Base-by-base conservation (phyloP, 805 yeast species). In the Saccharomyces paradoxus region DNA sequence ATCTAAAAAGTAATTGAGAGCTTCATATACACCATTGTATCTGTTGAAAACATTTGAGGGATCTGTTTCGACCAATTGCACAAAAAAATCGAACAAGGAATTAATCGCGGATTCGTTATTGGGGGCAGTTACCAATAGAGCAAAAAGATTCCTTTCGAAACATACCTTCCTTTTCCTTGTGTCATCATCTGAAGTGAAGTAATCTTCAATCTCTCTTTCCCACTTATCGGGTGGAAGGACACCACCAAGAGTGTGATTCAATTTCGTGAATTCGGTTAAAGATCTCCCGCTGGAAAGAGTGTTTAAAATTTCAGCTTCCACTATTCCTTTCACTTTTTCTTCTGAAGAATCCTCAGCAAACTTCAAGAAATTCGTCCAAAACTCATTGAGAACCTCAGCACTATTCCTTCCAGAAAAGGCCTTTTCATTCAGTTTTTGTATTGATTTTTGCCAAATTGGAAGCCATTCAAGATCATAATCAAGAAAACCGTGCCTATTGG, bases 361-460 rank as follows among this genome's bases (percentile, higher is more conserved):
- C 12, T 59, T 59, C 12, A 70, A 28, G 53, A 66, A 71, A 14
- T 66, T 46, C 1, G 31, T 53, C 65, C 74, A 65, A 29, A 72
- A 68, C 46, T 72, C 69, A 7, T 58, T 54, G 31, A 72, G 62
- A 50, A 69, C 62, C 24, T 66, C 60, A 0, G 63, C 57, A 28
- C 74, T 72, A 46, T 55, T 63, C 55, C 71, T 66, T 0, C 74
- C 67, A 22, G 67, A 58, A 17, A 63, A 62, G 28, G 69, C 62
- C 55, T 65, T 69, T 1, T 60, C 55, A 10, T 66, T 59, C 50
- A 74, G 71, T 6, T 55, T 50, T 10, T 58, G 48, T 31, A 70
- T 58, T 53, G 67, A 61, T 2, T 58, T 55, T 27, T 59, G 58
- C 66, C 77, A 65, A 9, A 74, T 56, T 3, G 64, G 59, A 24